Conservation (phyloP, 2,329 filamentous ascomycete species). For the Penicillium verrucosum region DNA sequence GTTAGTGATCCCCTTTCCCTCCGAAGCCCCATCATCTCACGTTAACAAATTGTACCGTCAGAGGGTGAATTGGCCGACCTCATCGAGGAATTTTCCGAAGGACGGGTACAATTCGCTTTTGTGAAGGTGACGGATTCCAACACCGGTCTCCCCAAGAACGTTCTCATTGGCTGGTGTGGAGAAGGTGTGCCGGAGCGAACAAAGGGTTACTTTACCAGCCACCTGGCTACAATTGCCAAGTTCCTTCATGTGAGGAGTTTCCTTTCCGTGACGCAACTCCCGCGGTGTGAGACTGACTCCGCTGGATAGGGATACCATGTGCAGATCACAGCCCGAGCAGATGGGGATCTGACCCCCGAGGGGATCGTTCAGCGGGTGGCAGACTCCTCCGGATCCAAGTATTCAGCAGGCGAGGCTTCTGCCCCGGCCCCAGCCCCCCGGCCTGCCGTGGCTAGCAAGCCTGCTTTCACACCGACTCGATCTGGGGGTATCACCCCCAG, state of each 20-base stretch:
- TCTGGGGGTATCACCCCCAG: constrained; percentile 60
- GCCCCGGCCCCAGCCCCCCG: constrained; percentile 53
- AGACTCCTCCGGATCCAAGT: constrained; percentile 92
- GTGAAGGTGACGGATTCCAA: constrained; percentile 97
- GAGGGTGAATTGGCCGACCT: constrained; percentile 89
- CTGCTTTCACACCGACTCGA: constrained; percentile 78
- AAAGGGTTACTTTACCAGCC: constrained; percentile 97
- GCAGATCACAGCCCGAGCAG: constrained; percentile 91
- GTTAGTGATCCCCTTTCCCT: constrained; percentile 48
- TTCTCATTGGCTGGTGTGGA: constrained; percentile 94
- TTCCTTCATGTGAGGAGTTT: constrained; percentile 66
- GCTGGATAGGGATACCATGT: constrained; percentile 77
- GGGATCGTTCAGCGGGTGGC: constrained; percentile 88
- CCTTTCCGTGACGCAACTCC: background rate
- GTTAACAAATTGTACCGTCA: constrained; percentile 35
- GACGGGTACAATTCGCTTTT: constrained; percentile 93
- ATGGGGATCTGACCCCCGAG: constrained; percentile 82
- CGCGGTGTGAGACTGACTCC: constrained; percentile 7
- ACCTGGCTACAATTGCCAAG: constrained; percentile 83
- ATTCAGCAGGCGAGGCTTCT: constrained; percentile 59
- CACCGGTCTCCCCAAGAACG: constrained; percentile 80
- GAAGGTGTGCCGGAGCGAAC: constrained; percentile 97
- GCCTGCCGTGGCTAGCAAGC: constrained; percentile 79
- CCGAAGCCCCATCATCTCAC: background rate
- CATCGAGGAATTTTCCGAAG: constrained; percentile 94